Base-by-base conservation (phyloP, 78 protist genomes). In the Dictyostelium brefeldianum region DNA sequence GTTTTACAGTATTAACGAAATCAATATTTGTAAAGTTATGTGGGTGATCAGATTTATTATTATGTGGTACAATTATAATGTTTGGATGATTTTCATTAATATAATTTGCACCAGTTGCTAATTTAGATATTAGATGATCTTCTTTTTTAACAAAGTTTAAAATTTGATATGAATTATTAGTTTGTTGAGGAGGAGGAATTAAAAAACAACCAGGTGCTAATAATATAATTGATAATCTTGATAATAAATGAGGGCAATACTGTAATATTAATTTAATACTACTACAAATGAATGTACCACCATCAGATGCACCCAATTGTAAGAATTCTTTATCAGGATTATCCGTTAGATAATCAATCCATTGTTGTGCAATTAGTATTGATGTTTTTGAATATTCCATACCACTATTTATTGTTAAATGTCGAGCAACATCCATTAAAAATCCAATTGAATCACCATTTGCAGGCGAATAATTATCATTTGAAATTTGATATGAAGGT, bases 291-390 rank as follows among this genome's bases (percentile, higher is more conserved):
- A 51, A 78, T 22, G 93, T 78, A 20, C 80, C 93, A 31, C 93
- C 93, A 57, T 87, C 93, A 5, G 84, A 77, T 15, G 80, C 93
- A 50, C 80, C n/a, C 2, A 87, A n/a, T 62, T 59, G 78, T 20
- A 87, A 81, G 22, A 87, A 87, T 1, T 27, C 11, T 50, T 62
- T 53, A 14, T 29, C 5, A 0, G 93, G 93, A 47, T 87, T 74
- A 15, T 29, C 93, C 50, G 20, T 4, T 4, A 87, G n/a, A 64
- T 87, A 87, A 74, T 87, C 93, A 5, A 87, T 64, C 93, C 93
- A 87, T 47, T 46, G 50, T 31, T 87, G 93, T 0, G 56, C 93
- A 2, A 87, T 51, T 31, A 87, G 51, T 12, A 57, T 75, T 11
- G 80, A 22, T 9, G 93, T 77, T 46, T 29, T 25, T 18, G 36